Percentiles rank a stretch among this genome's conserved stretches.
phyloP scores from a whole-genome alignment of 371 early-diverging fungal species.

The Umbelopsis sp. region DNA sequence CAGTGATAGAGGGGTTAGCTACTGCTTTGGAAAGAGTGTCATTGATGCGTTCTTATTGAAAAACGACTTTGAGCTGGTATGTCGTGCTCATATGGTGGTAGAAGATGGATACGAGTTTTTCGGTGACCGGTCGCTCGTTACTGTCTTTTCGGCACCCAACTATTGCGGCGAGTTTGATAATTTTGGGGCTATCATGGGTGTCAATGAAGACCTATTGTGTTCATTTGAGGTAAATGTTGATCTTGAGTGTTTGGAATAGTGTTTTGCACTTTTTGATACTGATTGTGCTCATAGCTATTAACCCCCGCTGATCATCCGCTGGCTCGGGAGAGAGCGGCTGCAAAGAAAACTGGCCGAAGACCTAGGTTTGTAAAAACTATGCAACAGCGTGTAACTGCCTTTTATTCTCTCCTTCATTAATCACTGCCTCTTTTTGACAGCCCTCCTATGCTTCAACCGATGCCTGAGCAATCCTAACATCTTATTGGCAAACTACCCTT shows the following conservation, averaged over 20 bases:
- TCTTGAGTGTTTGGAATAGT: not conserved
- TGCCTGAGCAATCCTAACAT: not conserved
- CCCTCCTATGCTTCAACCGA: conserved; percentile 14
- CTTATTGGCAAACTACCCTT: no score
- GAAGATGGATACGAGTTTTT: conserved; percentile 99
- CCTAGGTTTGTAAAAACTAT: not conserved
- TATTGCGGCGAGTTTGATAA: conserved; percentile 99
- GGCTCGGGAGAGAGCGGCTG: conserved; percentile 20
- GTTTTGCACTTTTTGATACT: no score
- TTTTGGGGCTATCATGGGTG: conserved; percentile 95
- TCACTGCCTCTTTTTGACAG: not conserved
- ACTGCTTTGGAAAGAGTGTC: conserved; percentile 91
- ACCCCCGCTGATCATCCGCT: conserved; percentile 50
- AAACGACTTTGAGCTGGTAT: conserved; percentile 86
- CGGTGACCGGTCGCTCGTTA: conserved; percentile 91
- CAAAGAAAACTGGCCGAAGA: conserved; percentile 10
- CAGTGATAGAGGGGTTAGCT: conserved; percentile 97
- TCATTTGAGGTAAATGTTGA: conserved; percentile 64
- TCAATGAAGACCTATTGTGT: conserved; percentile 93
- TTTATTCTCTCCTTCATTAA: not conserved
- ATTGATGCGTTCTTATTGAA: conserved; percentile 82
- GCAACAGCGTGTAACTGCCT: not conserved
- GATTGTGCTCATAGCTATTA: conserved; percentile 23
- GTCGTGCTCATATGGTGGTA: conserved; percentile 98
- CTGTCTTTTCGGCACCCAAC: conserved; percentile 98